phyloP scores from a whole-genome alignment of 768 basidiomycete genomes.

The Sarcodon aspratus region DNA sequence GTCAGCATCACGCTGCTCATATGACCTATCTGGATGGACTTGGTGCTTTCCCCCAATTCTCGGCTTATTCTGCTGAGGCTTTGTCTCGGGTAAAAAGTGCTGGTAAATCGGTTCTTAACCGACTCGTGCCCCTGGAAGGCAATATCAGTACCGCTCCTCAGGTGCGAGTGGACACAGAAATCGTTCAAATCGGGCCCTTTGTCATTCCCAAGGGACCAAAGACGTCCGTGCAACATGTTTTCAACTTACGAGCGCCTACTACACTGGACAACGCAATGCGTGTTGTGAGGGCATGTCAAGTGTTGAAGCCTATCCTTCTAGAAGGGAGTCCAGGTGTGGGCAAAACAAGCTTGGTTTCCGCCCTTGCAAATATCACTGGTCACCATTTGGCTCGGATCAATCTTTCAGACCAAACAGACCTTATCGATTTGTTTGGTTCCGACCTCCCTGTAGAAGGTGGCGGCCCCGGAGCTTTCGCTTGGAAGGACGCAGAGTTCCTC shows the following conservation, averaged over 20 bases:
- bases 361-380: conserved; percentile 72
- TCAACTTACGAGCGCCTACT: conserved; percentile 84
- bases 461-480: conserved; percentile 83
- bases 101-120: conserved; percentile 40
- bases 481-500: conserved; percentile 96
- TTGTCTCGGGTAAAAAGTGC: conserved; percentile 52
- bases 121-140: conserved; percentile 36
- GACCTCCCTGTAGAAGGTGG: conserved; percentile 94
- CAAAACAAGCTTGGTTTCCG: conserved; percentile 87
- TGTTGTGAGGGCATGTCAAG: conserved; percentile 80
- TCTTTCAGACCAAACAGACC: conserved; percentile 94
- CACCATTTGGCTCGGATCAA: conserved; percentile 87
- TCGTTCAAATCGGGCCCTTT: conserved; percentile 65
- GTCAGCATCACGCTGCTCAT: conserved; percentile 82
- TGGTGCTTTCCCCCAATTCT: conserved; percentile 62
- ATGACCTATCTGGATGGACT: conserved; percentile 91
- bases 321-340: conserved; percentile 98
- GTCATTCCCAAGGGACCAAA: conserved; percentile 48
- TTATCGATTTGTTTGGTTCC: conserved; percentile 92
- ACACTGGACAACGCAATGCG: conserved; percentile 82
- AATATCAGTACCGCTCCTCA: conserved; percentile 2
- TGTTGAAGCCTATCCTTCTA: conserved; percentile 83
- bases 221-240: conserved; percentile 27
- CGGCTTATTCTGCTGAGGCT: conserved; percentile 47
- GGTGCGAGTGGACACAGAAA: not conserved